These are phyloP conservation scores for Chalciporus pseudorubinellus DNA, from an alignment of 768 basidiomycete species.

Conservation along the genomic window DNA sequence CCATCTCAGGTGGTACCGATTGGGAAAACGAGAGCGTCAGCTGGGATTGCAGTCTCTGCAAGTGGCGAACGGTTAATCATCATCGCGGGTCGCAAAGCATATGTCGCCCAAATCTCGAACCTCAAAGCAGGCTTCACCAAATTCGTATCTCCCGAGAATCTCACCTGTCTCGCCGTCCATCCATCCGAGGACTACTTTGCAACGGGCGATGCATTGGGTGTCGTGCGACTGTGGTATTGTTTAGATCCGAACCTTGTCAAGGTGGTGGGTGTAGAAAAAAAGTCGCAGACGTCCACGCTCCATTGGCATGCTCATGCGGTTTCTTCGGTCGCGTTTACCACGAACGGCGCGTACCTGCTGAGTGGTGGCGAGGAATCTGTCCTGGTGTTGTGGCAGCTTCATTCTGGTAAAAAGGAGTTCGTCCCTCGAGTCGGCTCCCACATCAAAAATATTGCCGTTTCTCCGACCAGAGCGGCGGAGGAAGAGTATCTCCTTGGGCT, in stretches of 20 bases:
- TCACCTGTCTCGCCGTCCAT: slow-evolving; percentile 86
- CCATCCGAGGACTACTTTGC: slow-evolving; percentile 93
- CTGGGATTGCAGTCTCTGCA: slow-evolving; percentile 69
- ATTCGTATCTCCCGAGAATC: slow-evolving; percentile 72
- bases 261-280: slow-evolving; percentile 67
- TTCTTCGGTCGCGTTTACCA: slow-evolving; percentile 79
- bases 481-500: slow-evolving; percentile 88
- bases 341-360: slow-evolving; percentile 88
- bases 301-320: slow-evolving; percentile 99
- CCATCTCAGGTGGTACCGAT: slow-evolving; percentile 53
- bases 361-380: slow-evolving; percentile 96
- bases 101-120: slow-evolving; percentile 61
- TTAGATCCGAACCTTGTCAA: slow-evolving; percentile 58
- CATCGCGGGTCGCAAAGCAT: slow-evolving; percentile 72
- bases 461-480: slow-evolving; percentile 48
- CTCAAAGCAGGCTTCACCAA: slow-evolving; percentile 71
- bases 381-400: slow-evolving; percentile 95
- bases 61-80: slow-evolving; percentile 78
- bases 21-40: slow-evolving; percentile 64
- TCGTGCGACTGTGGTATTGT: slow-evolving; percentile 91
- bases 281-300: slow-evolving; percentile 77
- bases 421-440: slow-evolving; percentile 90
- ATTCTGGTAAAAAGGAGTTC: slow-evolving; percentile 85
- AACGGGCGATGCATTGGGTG: slow-evolving; percentile 85
- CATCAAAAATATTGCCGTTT: slow-evolving; percentile 67